These are phyloP conservation scores for Rhizopogon vulgaris DNA, from an alignment of 768 basidiomycete genomes.

Conservation along the genomic window DNA sequence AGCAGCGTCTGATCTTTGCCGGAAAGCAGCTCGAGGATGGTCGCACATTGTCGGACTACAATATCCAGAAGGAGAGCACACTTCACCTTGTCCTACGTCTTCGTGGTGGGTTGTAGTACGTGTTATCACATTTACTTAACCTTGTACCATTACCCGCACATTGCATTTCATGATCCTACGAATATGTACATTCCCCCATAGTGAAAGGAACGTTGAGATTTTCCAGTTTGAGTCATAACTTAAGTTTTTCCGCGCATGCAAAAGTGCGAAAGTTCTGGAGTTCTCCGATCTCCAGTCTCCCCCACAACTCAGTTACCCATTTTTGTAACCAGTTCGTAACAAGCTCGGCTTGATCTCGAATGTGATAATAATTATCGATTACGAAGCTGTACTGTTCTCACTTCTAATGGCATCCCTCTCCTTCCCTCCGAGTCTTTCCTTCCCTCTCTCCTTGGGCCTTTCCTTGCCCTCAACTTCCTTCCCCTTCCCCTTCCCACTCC, in stretches of 20 bases:
- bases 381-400: background rate
- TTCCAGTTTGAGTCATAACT: no score
- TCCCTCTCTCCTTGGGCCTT: conserved; percentile 7
- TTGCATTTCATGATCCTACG: background rate
- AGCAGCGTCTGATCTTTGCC: conserved; percentile 72
- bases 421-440: conserved; percentile 3
- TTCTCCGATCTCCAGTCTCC: no score
- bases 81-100: conserved; percentile 62
- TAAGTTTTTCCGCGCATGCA: no score
- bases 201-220: no score
- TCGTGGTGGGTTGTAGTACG: conserved; percentile 33
- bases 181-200: background rate
- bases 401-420: conserved; percentile 6
- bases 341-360: background rate
- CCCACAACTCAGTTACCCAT: no score
- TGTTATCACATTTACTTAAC: background rate
- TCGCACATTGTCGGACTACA: conserved; percentile 50
- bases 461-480: background rate
- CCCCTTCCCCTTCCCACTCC: conserved; percentile 7
- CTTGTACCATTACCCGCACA: background rate
- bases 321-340: background rate
- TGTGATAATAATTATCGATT: background rate
- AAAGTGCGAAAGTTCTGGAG: no score
- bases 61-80: conserved; percentile 71
- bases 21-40: conserved; percentile 38